phyloP scores from a whole-genome alignment of 352 stramenopile species.

The Phytophthora fragariae region DNA sequence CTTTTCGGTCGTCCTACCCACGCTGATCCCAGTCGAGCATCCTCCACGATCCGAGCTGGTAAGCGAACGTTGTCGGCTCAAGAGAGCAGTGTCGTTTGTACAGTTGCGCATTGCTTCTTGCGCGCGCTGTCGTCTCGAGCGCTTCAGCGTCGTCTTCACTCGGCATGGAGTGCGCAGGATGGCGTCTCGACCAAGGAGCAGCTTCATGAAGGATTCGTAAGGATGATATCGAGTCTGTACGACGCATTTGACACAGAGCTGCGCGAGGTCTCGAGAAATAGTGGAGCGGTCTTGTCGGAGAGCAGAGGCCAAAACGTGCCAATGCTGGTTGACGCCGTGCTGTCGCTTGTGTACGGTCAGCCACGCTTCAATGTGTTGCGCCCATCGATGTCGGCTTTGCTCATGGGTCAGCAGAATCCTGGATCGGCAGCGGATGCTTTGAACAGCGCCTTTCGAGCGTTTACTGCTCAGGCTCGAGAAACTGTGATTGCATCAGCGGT shows the following conservation, averaged over 20 bases:
- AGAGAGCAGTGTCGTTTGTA: neutral
- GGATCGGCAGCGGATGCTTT: neutral
- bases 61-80: neutral
- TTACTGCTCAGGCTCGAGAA: neutral
- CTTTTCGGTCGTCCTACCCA: no score
- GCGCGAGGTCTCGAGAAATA: neutral
- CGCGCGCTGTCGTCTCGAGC: neutral
- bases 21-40: neutral
- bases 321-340: neutral
- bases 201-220: neutral
- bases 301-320: neutral
- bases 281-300: neutral
- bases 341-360: neutral
- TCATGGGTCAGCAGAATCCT: neutral
- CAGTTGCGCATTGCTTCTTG: neutral
- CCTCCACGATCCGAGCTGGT: neutral
- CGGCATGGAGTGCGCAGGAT: neutral
- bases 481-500: neutral
- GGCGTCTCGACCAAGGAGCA: neutral
- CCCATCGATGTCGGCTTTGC: neutral
- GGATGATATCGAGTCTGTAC: neutral
- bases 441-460: neutral
- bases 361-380: neutral
- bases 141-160: neutral
- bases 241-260: neutral